These are phyloP conservation scores for Sporisorium reilianum DNA, from an alignment of 1,284 basidiomycete species.

Conservation along the genomic window DNA sequence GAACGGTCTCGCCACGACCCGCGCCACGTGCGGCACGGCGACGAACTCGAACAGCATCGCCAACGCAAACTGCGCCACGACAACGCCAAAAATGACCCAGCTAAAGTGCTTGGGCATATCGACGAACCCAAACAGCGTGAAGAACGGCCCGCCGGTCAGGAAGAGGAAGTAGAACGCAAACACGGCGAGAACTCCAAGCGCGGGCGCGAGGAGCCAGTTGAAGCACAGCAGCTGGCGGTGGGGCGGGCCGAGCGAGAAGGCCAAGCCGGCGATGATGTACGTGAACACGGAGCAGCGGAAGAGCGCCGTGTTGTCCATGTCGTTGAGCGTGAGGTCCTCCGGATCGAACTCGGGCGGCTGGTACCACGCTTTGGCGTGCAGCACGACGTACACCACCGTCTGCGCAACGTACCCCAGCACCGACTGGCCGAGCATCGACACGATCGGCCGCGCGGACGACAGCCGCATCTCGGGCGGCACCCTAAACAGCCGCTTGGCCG, in stretches of 20 bases:
- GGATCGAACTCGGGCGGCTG: slow-evolving; percentile 42
- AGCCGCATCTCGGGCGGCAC: slow-evolving; percentile 37
- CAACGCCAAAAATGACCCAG: slow-evolving; percentile 51
- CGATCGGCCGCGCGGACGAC: slow-evolving; percentile 32
- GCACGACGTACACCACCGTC: slow-evolving; percentile 36
- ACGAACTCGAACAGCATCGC: slow-evolving; percentile 38
- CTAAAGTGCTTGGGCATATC: slow-evolving; percentile 30
- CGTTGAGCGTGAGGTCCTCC: slow-evolving; percentile 42
- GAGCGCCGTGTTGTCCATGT: slow-evolving; percentile 52
- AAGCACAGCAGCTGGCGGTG: slow-evolving; percentile 41
- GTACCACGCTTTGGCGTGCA: slow-evolving; percentile 41
- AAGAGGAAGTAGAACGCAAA: slow-evolving; percentile 54
- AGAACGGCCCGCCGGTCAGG: slow-evolving; percentile 46
- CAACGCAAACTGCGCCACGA: slow-evolving; percentile 35
- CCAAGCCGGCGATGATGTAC: slow-evolving; percentile 50
- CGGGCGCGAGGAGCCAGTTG: slow-evolving; percentile 42
- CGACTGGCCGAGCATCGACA: slow-evolving; percentile 48
- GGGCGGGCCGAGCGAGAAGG: slow-evolving; percentile 46
- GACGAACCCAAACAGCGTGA: slow-evolving; percentile 49
- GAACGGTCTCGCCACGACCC: slow-evolving; percentile 16
- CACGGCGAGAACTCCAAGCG: slow-evolving; percentile 36
- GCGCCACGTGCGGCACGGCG: slow-evolving; percentile 11
- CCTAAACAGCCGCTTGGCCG: slow-evolving; percentile 31
- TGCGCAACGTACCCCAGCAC: slow-evolving; percentile 51
- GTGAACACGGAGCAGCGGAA: slow-evolving; percentile 49